Percentiles rank a stretch among this genome's conserved stretches.
Conservation (phyloP, 768 basidiomycete genomes). For the Grammothele lineata region DNA sequence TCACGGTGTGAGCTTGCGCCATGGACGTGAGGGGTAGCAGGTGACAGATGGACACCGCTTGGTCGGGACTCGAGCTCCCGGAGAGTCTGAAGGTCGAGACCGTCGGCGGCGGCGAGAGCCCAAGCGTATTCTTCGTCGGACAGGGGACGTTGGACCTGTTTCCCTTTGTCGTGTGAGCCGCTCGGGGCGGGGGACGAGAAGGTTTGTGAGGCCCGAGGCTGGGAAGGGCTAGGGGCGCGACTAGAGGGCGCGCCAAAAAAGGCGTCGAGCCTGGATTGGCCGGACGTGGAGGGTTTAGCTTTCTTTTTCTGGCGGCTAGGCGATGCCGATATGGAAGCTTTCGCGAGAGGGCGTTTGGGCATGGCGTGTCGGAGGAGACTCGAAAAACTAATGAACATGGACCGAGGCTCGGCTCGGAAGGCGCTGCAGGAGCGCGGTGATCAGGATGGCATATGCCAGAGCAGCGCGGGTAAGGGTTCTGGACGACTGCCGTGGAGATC, state of each 20-base stretch:
- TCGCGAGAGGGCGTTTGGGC: conserved; percentile 17
- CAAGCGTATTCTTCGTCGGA: conserved; percentile 20
- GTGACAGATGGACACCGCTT: background rate
- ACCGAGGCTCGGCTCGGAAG: background rate
- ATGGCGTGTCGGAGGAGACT: conserved; percentile 1
- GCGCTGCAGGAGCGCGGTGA: too few species aligned
- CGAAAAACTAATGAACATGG: background rate
- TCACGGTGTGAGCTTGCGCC: conserved; percentile 4
- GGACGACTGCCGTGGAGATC: too few species aligned
- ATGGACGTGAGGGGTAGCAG: background rate
- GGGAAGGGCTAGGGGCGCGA: background rate
- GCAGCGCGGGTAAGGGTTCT: too few species aligned
- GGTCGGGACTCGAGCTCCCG: conserved; percentile 14
- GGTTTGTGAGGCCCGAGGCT: background rate
- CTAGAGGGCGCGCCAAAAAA: conserved; percentile 17
- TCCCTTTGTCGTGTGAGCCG: background rate
- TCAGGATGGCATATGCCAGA: too few species aligned
- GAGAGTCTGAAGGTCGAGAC: conserved; percentile 20
- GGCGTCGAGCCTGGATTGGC: conserved; percentile 19
- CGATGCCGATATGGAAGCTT: conserved; percentile 8
- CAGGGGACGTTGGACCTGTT: background rate
- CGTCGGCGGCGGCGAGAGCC: conserved; percentile 21
- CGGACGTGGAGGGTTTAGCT: conserved; percentile 6
- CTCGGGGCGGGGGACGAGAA: background rate
- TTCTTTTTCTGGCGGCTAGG: conserved; percentile 17